Base-by-base conservation (phyloP, 2,329 filamentous ascomycete species). In the Xylaria sp. region DNA sequence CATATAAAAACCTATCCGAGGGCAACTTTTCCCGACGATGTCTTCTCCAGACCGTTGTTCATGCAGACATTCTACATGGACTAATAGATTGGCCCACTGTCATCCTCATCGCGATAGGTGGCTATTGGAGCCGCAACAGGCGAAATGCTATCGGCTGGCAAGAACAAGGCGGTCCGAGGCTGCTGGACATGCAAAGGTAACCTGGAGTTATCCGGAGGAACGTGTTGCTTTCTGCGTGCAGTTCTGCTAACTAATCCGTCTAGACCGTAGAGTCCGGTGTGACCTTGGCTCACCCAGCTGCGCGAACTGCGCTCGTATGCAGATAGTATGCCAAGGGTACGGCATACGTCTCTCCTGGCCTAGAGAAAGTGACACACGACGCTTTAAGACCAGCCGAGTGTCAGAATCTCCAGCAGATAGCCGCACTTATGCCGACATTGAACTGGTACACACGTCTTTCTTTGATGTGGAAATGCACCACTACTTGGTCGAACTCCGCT, bases 151-250 rank as follows among this genome's bases (percentile, higher is more conserved):
- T 29, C 61, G 6, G 25, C 31, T 17, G 49, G 25, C 45, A 67
- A 65, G 36, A 67, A 64, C 4, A 65, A 67, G 38, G 39, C 57
- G 31, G 42, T 5, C 22, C 61, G 36, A 42, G 61, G 67, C 51
- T 69, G 67, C 38, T 69, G 67, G 67, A 69, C 67, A n/a, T 69
- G 67, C 42, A 69, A 67, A 69, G 65, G 67, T 69, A 53, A 15
- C 22, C 25, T 51, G 17, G 9, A 36, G 45, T 20, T 20, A 33
- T 33, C 9, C 4, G 5, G 10, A 36, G 29, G 31, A 6, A 27
- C 29, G 3, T 29, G 13, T 33, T 31, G 31, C 44, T 20, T 38
- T 20, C 47, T 22, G 9, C 27, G 38, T 49, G 27, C 49, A 2
- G 15, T 45, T 15, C 1, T 22, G 57, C 64, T 69, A 38, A 61